A percentile compares a stretch with the other conserved stretches of the same genome.
Evolutionary conservation across 345 rosid genomes (phyloP).

Genomic region (Eutrema heterophyllum): DNA sequence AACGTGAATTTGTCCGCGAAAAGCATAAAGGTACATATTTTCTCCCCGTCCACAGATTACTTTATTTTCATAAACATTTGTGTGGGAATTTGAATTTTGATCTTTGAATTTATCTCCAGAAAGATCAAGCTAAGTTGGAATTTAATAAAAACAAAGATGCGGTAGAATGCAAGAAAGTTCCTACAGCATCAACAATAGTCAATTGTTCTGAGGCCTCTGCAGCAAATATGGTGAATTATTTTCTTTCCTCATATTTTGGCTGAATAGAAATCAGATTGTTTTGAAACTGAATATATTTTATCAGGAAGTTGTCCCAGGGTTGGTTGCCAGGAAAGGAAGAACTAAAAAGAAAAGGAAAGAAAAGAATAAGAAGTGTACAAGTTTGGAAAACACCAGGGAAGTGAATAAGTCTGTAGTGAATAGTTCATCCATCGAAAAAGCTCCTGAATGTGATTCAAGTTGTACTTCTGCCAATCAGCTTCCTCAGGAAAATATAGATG

Average conservation of each 20-base stretch:
- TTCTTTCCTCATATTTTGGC: conserved; percentile 17
- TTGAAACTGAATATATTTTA: conserved; percentile 45
- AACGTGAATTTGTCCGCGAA: conserved; percentile 26
- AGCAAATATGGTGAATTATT: conserved; percentile 38
- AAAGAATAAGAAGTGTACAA: conserved; percentile 51
- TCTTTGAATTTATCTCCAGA: conserved; percentile 19
- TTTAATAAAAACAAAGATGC: conserved; percentile 29
- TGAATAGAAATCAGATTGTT: conserved; percentile 17
- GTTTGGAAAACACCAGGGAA: conserved; percentile 32
- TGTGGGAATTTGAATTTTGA: conserved; percentile 16
- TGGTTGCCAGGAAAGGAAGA: conserved; percentile 45
- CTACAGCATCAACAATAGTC: conserved; percentile 32
- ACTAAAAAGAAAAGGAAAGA: conserved; percentile 52
- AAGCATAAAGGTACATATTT: conserved; percentile 43
- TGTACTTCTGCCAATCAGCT: conserved; percentile 37
- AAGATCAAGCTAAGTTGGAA: conserved; percentile 16
- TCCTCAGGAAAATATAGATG: conserved; percentile 29
- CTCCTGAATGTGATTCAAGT: conserved; percentile 25
- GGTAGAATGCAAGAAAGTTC: conserved; percentile 39
- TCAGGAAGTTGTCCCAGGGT: conserved; percentile 60
- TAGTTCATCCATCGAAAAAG: conserved; percentile 25
- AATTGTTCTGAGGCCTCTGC: conserved; percentile 32
- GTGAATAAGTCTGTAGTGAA: conserved; percentile 21
- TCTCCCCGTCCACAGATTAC: conserved; percentile 4
- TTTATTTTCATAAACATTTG: neutral